Evolutionary conservation across 2,329 filamentous ascomycete genomes (phyloP), one percentile per base, ranked within the genome.

Genomic region (Fusarium pseudograminearum): DNA sequence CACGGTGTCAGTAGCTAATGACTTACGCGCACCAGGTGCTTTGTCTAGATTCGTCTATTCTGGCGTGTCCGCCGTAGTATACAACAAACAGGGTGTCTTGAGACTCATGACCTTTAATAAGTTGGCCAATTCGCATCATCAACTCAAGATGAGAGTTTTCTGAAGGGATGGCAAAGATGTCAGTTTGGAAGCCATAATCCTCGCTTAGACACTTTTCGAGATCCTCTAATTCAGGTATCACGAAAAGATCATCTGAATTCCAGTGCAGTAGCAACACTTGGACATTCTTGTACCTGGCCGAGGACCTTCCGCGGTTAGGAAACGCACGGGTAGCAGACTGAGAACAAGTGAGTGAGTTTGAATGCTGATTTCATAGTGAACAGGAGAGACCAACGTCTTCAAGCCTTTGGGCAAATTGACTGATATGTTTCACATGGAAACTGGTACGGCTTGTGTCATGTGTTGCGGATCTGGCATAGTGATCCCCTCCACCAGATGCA

Each of bases 11-110:
- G 4, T 34, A 24, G 20, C 14, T 18, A 12, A 51, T 12, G 47
- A 84, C 83, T 79, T 79, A 86, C 80, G 86, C 86, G 73, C 86
- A 88, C 86, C 86, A 88, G 10, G 86, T 87, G 74, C 86, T 88
- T 72, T 88, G 86, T 51, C 86, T 81, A 24, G 86, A 86, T 63
- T 87, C 85, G 61, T 89, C 86, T 61, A 89, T 89, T 65, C 83
- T 83, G 5, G 86, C 86, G 74, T 89, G 87, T 1, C 87, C 87
- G 14, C 86, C 87, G 57, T 89, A 89, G 73, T 89, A 89, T 18
- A 89, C 77, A 11, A 89, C 74, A 67, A 89, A 87, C 3, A 89
- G 77, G 0, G 86, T 88, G 47, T 88, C 84, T 44, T 81, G 80
- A 5, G 83, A 83, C 66, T 88, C 87, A 55, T 87, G 80, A 47